Conservation (phyloP, 2,329 filamentous ascomycete genomes). For the Fusarium palustre region DNA sequence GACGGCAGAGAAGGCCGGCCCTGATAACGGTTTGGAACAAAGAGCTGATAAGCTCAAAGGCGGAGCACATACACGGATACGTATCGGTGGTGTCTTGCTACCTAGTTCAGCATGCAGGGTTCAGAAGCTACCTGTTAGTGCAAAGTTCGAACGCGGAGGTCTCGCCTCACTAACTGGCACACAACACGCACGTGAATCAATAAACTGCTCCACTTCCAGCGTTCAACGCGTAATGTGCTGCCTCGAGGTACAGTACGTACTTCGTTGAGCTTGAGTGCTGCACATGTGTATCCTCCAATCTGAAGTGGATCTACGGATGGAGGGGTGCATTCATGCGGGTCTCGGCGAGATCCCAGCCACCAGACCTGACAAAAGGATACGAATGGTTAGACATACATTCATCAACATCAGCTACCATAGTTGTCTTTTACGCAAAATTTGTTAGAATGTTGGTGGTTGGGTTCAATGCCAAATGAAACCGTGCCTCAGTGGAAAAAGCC, state of each 20-base stretch:
- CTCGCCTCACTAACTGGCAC: conserved; percentile 20
- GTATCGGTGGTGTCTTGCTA: not conserved
- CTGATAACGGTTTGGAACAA: conserved; percentile 34
- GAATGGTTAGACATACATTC: not conserved
- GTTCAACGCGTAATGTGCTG: conserved; percentile 21
- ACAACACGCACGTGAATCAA: conserved; percentile 2
- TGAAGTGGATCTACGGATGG: not conserved
- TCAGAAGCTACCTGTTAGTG: not conserved
- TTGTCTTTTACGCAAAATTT: not conserved
- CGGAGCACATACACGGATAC: conserved; percentile 20
- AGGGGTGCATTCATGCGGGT: conserved; percentile 4
- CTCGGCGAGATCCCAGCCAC: conserved; percentile 21
- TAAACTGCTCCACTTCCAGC: not conserved
- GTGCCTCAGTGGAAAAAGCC: conserved; percentile 16
- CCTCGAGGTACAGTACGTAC: conserved; percentile 7
- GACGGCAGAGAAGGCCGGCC: not conserved
- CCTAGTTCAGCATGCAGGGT: conserved; percentile 16
- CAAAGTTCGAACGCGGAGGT: conserved; percentile 21
- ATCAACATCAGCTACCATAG: not conserved
- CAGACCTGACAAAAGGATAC: not conserved
- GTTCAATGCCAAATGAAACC: not conserved
- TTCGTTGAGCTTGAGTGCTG: too few relatives aligned
- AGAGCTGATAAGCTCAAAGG: conserved; percentile 39
- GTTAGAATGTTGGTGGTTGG: not conserved
- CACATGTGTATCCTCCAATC: not conserved